Evolutionary conservation across 805 yeast species (phyloP), one percentile per base, ranked within the genome.

Genomic region (Helenozyma baotianmanensis): DNA sequence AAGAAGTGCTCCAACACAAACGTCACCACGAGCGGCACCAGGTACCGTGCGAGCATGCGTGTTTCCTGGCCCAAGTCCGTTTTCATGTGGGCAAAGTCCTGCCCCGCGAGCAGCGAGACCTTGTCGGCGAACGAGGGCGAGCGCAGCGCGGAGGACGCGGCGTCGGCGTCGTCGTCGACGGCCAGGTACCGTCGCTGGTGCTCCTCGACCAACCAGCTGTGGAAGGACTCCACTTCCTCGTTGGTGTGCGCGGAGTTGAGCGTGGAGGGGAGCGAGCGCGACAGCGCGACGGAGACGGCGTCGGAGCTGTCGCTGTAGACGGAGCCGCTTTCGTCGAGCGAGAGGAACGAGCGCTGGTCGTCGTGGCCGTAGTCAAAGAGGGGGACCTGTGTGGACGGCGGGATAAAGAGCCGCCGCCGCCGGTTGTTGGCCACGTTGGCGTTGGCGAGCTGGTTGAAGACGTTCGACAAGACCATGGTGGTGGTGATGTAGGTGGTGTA

Each of bases 331-430:
- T 63, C 68, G 19, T 61, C 60, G 13, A 58, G 44, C 11, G 70
- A 63, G n/a, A 67, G 44, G 37, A 67, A 67, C 6, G 70, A 62
- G 21, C 72, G 45, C 43, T 64, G 70, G 47, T 66, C 71, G 18
- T 63, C 69, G 2, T 66, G 71, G 5, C 72, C 72, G 42, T 64
- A 65, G 32, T 53, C 51, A 43, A 67, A 67, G 17, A 67, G 44
- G 4, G 72, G 72, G 30, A 47, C 50, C 27, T 65, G 60, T 6
- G 72, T 67, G 6, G 69, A 61, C 2, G 72, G 72, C 3, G 72
- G 72, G 13, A 67, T 64, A 45, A 53, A 66, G 14, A 67, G 48
- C 26, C 67, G 47, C 36, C 72, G 47, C 36, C 71, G 50, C 35
- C 70, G 50, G 14, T 62, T 63, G 27, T 39, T 41, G 22, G 53